Base-by-base conservation (phyloP, 768 basidiomycete genomes). In the Zangia roseola region DNA sequence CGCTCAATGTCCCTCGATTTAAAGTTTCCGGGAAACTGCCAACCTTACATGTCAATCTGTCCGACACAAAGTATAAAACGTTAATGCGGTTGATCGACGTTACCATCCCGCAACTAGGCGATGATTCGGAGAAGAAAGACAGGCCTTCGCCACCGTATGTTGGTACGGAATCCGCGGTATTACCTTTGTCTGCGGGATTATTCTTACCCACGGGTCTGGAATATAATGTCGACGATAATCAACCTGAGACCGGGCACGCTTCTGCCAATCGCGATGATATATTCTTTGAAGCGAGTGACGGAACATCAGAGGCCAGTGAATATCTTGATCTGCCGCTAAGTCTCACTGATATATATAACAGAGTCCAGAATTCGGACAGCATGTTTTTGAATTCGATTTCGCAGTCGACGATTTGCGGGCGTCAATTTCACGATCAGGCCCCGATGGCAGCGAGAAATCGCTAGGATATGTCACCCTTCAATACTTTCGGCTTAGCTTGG, bases 61-160 rank as follows among this genome's bases (percentile, higher is more conserved):
- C 91, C 19, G 91, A 93, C 60, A 81, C 81, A 8, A 95, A 94
- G 66, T 95, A 95, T 70, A 88, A 94, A 69, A 80, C 86, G 1
- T 69, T 98, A 37, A 92, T 99, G 90, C 83, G 91, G 9, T 75
- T 98, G 48, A 80, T 98, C 58, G 94, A 98, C 59, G 84, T 94
- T 23, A 82, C 85, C 24, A 84, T 98, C 33, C 97, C 97, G 13
- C 80, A 85, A 49, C 86, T 97, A 57, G 86, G 80, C 37, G 73
- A 79, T 21, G 74, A 70, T 20, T 53, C 58, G 25, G 65, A 58
- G 40, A 63, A 65, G 10, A 44, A 49, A 43, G 42, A 45, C 41
- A 58, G 49, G 39, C 54, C 56, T 4, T 60, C 60, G 9, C 37
- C 55, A 39, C 56, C 63, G 35, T 64, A 45, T 2, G 49, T 45